Conservation (phyloP, 2,329 filamentous ascomycete genomes). For the Colletotrichum sp. region DNA sequence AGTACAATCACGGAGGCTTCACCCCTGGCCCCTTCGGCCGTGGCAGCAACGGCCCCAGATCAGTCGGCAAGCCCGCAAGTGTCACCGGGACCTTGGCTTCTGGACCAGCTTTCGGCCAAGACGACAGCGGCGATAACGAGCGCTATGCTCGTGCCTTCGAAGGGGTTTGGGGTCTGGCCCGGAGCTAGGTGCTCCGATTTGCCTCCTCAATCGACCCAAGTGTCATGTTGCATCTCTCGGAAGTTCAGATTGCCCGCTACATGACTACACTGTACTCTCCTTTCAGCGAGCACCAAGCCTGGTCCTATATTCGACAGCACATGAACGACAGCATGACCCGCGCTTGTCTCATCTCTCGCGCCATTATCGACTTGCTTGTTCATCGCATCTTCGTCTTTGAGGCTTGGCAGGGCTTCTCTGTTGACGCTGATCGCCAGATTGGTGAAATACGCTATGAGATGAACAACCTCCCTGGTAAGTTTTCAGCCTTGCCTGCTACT, state of each 20-base stretch:
- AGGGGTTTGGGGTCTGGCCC: slow-evolving; percentile 20
- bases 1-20: neutral
- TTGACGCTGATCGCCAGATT: slow-evolving; percentile 37
- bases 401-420: slow-evolving; percentile 44
- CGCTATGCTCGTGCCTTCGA: slow-evolving; percentile 17
- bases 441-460: slow-evolving; percentile 36
- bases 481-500: neutral
- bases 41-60: neutral
- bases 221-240: neutral
- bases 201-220: slow-evolving; percentile 9
- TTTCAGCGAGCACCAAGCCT: slow-evolving; percentile 40
- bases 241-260: slow-evolving; percentile 14
- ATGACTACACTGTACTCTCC: slow-evolving; percentile 19
- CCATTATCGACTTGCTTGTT: slow-evolving; percentile 47
- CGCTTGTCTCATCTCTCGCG: slow-evolving; percentile 46
- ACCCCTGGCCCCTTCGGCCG: neutral
- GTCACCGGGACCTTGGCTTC: neutral
- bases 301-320: slow-evolving; percentile 46
- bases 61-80: neutral
- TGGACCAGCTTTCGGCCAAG: neutral
- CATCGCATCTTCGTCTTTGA: slow-evolving; percentile 44
- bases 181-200: slow-evolving; percentile 20
- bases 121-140: slow-evolving; percentile 11
- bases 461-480: slow-evolving; percentile 41
- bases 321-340: slow-evolving; percentile 44